phyloP scores from a whole-genome alignment of 1,284 basidiomycete genomes.

The Apiotrichum brassicae region DNA sequence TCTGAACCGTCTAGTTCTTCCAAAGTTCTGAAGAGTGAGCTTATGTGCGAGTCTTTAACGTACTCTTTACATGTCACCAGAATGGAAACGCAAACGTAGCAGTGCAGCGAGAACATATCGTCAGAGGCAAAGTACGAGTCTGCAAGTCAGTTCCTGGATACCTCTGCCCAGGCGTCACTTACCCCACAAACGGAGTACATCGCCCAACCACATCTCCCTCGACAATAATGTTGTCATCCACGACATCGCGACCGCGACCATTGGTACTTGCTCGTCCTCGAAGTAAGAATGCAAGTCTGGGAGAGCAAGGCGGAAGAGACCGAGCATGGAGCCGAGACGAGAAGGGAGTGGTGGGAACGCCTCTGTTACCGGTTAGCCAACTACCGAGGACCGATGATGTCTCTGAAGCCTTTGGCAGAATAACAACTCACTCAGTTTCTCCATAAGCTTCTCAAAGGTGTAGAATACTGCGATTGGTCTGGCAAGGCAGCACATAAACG shows the following conservation, averaged over 20 bases:
- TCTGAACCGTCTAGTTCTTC: slow-evolving; percentile 44
- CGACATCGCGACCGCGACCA: slow-evolving; percentile 36
- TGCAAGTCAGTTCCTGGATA: slow-evolving; percentile 7
- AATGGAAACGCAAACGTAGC: slow-evolving; percentile 44
- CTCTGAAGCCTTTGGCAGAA: too few relatives aligned
- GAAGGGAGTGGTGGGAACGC: slow-evolving; percentile 37
- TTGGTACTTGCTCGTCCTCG: slow-evolving; percentile 45
- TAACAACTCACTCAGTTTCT: slow-evolving; percentile 38
- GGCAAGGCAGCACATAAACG: slow-evolving; percentile 38
- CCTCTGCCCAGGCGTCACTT: slow-evolving; percentile 5
- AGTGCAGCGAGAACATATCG: slow-evolving; percentile 44
- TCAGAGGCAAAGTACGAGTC: slow-evolving; percentile 43
- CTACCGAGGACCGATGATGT: too few relatives aligned
- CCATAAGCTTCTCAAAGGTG: slow-evolving; percentile 36
- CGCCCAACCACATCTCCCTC: slow-evolving; percentile 43
- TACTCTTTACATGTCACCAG: slow-evolving; percentile 44
- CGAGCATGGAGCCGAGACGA: slow-evolving; percentile 37
- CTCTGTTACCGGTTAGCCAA: slow-evolving; percentile 11
- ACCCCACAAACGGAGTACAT: slow-evolving; percentile 44
- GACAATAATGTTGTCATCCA: slow-evolving; percentile 42
- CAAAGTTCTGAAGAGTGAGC: slow-evolving; percentile 18
- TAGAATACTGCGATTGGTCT: slow-evolving; percentile 36
- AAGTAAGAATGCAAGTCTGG: slow-evolving; percentile 44
- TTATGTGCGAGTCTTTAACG: slow-evolving; percentile 1
- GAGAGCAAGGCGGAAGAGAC: slow-evolving; percentile 36